Base-by-base conservation (phyloP, 306 rosid species). In the Styphnolobium japonicum region DNA sequence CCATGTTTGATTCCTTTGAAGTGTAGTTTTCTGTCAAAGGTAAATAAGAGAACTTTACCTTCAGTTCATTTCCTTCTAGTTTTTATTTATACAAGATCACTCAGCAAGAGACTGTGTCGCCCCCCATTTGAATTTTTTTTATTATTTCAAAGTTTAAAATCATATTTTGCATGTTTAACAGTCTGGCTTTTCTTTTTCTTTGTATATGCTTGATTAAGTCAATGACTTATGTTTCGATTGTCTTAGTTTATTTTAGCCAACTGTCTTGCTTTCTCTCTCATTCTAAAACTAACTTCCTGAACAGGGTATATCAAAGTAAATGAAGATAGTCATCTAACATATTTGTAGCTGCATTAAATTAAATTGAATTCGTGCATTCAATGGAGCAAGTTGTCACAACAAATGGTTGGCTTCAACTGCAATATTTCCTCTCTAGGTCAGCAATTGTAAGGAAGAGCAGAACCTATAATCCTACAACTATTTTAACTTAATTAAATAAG, bases 1-100 rank as follows among this genome's bases (percentile, higher is more conserved):
- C 90, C 76, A 89, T 95, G 82, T 92, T 95, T 76, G 92, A 95
- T 86, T 95, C 98, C 76, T 95, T 95, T 75, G 67, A 87, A 76
- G 80, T 95, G 33, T 95, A 90, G 83, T 68, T 78, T 48, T 72
- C 60, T 81, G 76, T 80, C 64, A 46, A 65, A 80, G 85, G 85
- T 76, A 64, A 79, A 55, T 15, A 64, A 75, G 25, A 71, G 67
- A 56, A 33, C 7, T 57, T 80, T 43, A 70, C 75, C 80, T 11
- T 46, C 42, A 5, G 61, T 61, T 67, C 39, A 18, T 74, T 80
- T 73, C 33, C 76, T 67, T 81, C 60, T 66, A 53, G 48, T 62
- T 76, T 65, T 45, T 51, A 39, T 42, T 43, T 82, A 61, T 75
- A 75, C 82, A 36, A 19, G 34, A 67, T 45, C 49, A 76, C 56